phyloP scores from a whole-genome alignment of 108 stramenopile genomes.

The Cylindrotheca closterium region DNA sequence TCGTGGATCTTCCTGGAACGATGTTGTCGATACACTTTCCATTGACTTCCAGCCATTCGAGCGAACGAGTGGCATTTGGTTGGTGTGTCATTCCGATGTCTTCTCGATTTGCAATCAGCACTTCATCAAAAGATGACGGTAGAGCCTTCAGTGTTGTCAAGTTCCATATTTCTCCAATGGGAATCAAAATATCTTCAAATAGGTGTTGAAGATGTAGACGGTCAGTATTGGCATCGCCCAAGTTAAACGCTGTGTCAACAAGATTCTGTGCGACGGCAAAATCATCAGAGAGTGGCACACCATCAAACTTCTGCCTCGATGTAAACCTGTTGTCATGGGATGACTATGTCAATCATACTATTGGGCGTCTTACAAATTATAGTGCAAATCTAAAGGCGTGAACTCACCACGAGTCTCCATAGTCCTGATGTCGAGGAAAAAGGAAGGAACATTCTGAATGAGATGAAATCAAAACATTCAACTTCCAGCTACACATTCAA shows the following conservation, averaged over 20 bases:
- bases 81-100: conserved; percentile 14
- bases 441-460: too few relatives aligned
- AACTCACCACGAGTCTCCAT: too few relatives aligned
- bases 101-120: background rate
- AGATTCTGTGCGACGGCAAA: background rate
- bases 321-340: background rate
- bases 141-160: background rate
- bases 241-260: background rate
- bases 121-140: conserved; percentile 1
- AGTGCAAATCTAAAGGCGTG: too few relatives aligned
- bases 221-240: background rate
- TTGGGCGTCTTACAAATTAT: too few relatives aligned
- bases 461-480: too few relatives aligned
- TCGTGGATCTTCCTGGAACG: conserved; percentile 31
- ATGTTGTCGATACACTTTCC: conserved; percentile 80
- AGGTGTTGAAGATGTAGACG: too few relatives aligned
- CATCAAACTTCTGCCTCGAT: background rate
- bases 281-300: background rate
- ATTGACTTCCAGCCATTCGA: conserved; percentile 64
- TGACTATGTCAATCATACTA: too few relatives aligned
- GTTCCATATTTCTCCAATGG: background rate
- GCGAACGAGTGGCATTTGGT: conserved; percentile 10
- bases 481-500: too few relatives aligned
- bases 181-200: background rate
- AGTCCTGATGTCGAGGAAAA: too few relatives aligned